Evolutionary conservation across 2,329 filamentous ascomycete species (phyloP), one percentile per base, ranked within the genome.

Genomic region (Penicillium sp.): DNA sequence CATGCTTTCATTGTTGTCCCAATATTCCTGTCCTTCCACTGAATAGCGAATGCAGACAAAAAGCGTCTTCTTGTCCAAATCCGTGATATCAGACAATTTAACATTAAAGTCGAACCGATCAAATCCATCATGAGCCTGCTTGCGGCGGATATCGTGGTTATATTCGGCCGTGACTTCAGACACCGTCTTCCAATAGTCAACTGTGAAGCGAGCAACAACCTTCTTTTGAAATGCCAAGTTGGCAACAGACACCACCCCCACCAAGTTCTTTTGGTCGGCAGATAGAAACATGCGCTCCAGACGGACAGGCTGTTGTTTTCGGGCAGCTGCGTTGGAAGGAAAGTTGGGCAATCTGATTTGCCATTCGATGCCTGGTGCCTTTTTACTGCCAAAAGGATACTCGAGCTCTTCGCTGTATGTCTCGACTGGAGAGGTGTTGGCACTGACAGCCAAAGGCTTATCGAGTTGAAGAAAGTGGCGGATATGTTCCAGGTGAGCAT

Each of bases 171-270:
- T 81, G 1, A 97, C 89, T 70, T 99, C 94, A 0, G 94, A 99
- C 0, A 92, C 95, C 0, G 94, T 99, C 81, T 96, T 96, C 94
- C 94, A 99, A 76, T 96, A 94, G 72, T 99, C 94, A 47, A 97
- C 82, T 0, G 94, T 99, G 73, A 99, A 99, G 51, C 94, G 86
- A 71, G 91, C 93, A n/a, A 88, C 85, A 54, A 99, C 90, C 5
- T 81, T 74, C 75, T 99, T 99, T 54, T 92, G 83, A 75, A 96
- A 99, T 0, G 91, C 85, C 45, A 97, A 74, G 73, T 99, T 99
- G 69, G 88, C 86, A 21, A 96, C 92, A 7, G 86, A 89, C 52
- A 96, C 83, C 18, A 86, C 89, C 12, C 94, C 94, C 51, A 96
- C 81, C 62, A 99, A 76, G 1, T 83, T 89, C 75, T 93, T 93